Conservation (phyloP, 2,329 filamentous ascomycete species). For the Colletotrichum brevisporum region DNA sequence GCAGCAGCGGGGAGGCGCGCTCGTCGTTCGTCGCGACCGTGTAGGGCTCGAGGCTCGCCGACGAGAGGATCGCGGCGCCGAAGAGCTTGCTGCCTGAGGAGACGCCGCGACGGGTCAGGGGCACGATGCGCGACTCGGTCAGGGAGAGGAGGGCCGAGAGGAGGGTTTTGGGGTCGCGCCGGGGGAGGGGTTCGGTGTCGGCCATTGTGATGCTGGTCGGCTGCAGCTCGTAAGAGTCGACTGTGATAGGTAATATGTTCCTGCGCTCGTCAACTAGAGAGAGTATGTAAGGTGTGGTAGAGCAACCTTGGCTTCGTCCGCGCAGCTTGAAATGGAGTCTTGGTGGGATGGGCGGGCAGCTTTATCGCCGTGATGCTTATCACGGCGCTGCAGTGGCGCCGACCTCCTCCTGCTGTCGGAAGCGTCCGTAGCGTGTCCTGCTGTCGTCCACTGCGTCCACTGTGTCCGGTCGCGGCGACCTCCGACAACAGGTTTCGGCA, state of each 20-base stretch:
- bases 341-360: background rate
- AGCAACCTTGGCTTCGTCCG: background rate
- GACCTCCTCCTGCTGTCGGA: conserved; percentile 41
- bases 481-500: conserved; percentile 27
- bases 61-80: conserved; percentile 67
- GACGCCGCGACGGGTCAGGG: conserved; percentile 64
- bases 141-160: conserved; percentile 57
- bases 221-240: no score
- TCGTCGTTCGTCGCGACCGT: conserved; percentile 71
- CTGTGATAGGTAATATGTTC: no score
- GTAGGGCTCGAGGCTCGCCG: conserved; percentile 55
- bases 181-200: conserved; percentile 22
- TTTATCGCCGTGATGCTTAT: conserved; percentile 38
- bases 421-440: conserved; percentile 33
- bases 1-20: conserved; percentile 66
- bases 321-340: background rate
- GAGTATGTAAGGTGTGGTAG: no score
- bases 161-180: conserved; percentile 45
- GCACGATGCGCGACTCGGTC: conserved; percentile 63
- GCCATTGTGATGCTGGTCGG: conserved; percentile 37
- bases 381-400: conserved; percentile 33
- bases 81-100: conserved; percentile 69
- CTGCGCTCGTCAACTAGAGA: no score
- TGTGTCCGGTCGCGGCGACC: conserved; percentile 41
- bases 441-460: background rate